phyloP scores from a whole-genome alignment of 352 stramenopile genomes.

The Thraustochytrium striatum region DNA sequence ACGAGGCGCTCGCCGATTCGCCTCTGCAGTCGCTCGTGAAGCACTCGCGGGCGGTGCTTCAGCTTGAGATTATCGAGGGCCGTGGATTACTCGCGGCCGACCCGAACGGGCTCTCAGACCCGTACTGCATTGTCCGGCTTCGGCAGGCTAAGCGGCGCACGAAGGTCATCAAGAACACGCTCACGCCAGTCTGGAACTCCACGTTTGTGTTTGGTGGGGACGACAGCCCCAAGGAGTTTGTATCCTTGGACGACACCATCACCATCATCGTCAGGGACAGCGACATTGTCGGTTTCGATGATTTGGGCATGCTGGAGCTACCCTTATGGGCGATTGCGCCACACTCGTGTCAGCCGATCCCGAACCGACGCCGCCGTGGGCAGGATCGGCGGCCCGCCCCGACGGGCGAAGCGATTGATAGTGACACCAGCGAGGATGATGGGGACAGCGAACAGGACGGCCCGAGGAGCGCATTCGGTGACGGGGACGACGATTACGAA shows the following conservation, averaged over 20 bases:
- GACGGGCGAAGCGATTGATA: no score
- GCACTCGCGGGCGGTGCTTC: not conserved
- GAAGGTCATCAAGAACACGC: conserved; percentile 28
- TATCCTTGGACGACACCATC: conserved; percentile 39
- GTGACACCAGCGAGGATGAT: no score
- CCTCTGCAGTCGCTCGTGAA: not conserved
- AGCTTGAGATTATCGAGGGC: conserved; percentile 40
- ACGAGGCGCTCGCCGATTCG: not conserved
- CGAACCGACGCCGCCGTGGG: no score
- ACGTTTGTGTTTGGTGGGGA: conserved; percentile 30
- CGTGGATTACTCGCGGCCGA: conserved; percentile 29
- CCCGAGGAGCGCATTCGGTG: no score
- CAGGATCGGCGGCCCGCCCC: no score
- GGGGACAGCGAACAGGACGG: no score
- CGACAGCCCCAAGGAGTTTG: conserved; percentile 9
- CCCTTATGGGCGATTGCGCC: conserved; percentile 38
- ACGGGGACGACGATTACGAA: not conserved
- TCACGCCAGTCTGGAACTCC: conserved; percentile 38
- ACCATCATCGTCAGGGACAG: conserved; percentile 39
- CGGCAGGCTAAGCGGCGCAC: conserved; percentile 38
- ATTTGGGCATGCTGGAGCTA: conserved; percentile 27
- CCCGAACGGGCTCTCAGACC: conserved; percentile 41
- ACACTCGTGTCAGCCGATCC: no score
- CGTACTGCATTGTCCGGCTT: conserved; percentile 36
- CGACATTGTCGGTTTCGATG: conserved; percentile 38